Conservation (phyloP, 2,329 filamentous ascomycete species). For the Didymella pomorum region DNA sequence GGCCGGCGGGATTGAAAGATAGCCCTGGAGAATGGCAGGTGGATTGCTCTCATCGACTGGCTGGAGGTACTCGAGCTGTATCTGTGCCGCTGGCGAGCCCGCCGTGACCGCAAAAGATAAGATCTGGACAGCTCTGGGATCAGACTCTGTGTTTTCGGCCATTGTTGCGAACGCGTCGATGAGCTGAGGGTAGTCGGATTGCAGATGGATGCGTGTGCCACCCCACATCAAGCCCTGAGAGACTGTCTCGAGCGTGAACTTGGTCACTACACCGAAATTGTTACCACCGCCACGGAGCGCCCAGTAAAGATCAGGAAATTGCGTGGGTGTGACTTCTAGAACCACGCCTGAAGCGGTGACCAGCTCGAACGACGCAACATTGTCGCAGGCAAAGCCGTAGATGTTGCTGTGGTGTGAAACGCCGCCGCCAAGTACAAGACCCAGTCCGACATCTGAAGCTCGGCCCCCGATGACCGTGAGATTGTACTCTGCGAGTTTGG, state of each 20-base stretch:
- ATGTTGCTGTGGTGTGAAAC: conserved; percentile 43
- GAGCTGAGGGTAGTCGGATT: conserved; percentile 12
- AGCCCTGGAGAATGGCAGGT: conserved; percentile 22
- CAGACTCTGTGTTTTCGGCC: conserved; percentile 24
- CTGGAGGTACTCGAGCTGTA: conserved; percentile 32
- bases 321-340: conserved; percentile 30
- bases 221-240: conserved; percentile 36
- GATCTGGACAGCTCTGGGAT: conserved; percentile 36
- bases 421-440: conserved; percentile 30
- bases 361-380: conserved; percentile 43
- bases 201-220: conserved; percentile 20
- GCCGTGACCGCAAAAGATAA: conserved; percentile 32
- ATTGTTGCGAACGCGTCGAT: conserved; percentile 26
- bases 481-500: conserved; percentile 30
- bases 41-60: conserved; percentile 30
- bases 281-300: conserved; percentile 47
- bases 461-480: conserved; percentile 43
- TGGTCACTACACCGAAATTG: conserved; percentile 43
- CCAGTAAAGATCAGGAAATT: conserved; percentile 51
- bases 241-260: conserved; percentile 28
- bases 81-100: conserved; percentile 26
- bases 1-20: conserved; percentile 22
- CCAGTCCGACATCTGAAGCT: conserved; percentile 39
- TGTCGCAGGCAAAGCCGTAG: conserved; percentile 46
- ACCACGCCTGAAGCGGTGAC: conserved; percentile 38